Evolutionary conservation across 2,329 filamentous ascomycete genomes (phyloP), one percentile per base, ranked within the genome.

Genomic region (Ascochyta clinopodiicola): DNA sequence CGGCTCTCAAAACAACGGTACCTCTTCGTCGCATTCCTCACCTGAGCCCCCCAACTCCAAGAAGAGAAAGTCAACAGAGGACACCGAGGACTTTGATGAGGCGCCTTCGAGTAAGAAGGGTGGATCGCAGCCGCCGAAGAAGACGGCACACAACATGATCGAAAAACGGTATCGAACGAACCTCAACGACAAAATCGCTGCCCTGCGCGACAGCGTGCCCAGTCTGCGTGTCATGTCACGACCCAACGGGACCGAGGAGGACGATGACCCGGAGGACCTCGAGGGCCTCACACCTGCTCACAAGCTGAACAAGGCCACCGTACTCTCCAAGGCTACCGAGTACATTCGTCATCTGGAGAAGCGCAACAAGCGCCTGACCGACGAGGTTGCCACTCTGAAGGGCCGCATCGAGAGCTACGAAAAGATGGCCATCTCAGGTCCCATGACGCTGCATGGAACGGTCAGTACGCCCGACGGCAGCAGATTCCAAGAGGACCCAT

Each of bases 81-180:
- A 86, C 31, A 81, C 86, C 2, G 84, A 87, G 37, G 82, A 86
- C 21, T 80, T 85, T 3, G 84, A 86, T 44, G 85, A 88, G 12
- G 44, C 57, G 81, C 86, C 40, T 78, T 56, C 66, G 1, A 63
- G 61, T n/a, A 74, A 85, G 45, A 83, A 82, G 63, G 84, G 80
- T 65, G 87, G 82, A 67, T 80, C 70, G 22, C 82, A 72, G 45
- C 83, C 79, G 24, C 80, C 80, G 55, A 97, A 96, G 82, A 97
- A 97, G 82, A 96, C 93, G 29, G 92, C 94, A 2, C 94, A 98
- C 78, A 98, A 97, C 76, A 95, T 98, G 84, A 97, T 98, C 60
- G 94, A 98, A 79, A 98, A 97, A 82, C 83, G 94, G 63, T 98
- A 98, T 76, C 88, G 94, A 67, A 96, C 91, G 49, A 98, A 98